Base-by-base conservation (phyloP, 352 stramenopile genomes). In the Phytopythium oedochilum region DNA sequence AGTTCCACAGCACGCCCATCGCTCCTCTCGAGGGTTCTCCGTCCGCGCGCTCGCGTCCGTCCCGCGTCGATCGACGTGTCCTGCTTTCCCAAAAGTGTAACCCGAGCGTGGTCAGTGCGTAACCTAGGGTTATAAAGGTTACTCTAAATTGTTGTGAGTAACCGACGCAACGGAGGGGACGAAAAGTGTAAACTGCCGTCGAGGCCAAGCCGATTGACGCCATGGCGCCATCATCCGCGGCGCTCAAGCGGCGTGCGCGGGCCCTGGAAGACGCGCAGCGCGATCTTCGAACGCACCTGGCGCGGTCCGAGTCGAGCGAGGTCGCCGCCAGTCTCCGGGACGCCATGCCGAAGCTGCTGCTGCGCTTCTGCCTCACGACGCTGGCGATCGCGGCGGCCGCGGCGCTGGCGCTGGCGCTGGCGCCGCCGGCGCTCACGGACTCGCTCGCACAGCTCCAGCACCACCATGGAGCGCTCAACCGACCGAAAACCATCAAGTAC, bases 1-100 rank as follows among this genome's bases (percentile, higher is more conserved):
- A 89, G 67, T 94, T 89, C 86, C 86, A 95, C 53, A 95, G 66
- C 46, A 91, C 82, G 48, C 84, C 79, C 85, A 95, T 95, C 32
- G 47, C 23, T 28, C 22, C 7, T 26, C 14, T n/a, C 0, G 11
- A 25, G n/a, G n/a, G n/a, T n/a, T n/a, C n/a, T n/a, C n/a, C n/a
- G n/a, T n/a, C n/a, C 38, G 38, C 38, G 38, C 38, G 17, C 40
- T 31, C 22, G 5, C 29, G 29, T 34, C 29, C 29, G 29, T 10
- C 5, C 29, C 29, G 29, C 29, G 29, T 10, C 29, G 29, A 11
- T 34, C 29, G 29, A 34, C 29, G 7, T 2, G 7, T 36, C 32
- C n/a, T n/a, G n/a, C n/a, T n/a, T n/a, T n/a, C n/a, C n/a, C 38
- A 25, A 26, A 28, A 44, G 38, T 26, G 38, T 44, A 44, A n/a